Conservation (phyloP, 2,329 filamentous ascomycete genomes). For the Colletotrichum sp. region DNA sequence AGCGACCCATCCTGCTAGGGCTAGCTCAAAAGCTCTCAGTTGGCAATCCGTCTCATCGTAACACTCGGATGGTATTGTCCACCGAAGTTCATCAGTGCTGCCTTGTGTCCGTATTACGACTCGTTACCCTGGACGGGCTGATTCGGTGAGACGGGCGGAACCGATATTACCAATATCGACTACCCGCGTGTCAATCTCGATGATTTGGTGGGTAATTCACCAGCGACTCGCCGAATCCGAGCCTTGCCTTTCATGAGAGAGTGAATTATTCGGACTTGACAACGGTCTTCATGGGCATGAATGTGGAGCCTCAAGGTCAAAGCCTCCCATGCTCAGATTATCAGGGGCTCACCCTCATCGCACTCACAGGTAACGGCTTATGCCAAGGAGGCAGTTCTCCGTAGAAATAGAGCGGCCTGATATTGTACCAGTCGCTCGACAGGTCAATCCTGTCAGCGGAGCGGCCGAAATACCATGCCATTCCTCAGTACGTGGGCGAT, state of each 20-base stretch:
- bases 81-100: neutral
- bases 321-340: neutral
- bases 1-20: neutral
- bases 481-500: neutral
- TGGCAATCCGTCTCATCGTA: neutral
- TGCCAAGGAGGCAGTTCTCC: neutral
- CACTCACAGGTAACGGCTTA: neutral
- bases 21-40: neutral
- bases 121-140: neutral
- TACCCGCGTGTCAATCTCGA: neutral
- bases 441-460: neutral
- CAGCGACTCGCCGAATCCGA: neutral
- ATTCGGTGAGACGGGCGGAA: neutral
- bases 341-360: neutral
- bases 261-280: constrained; percentile 35
- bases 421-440: neutral
- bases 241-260: no score
- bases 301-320: neutral
- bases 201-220: neutral
- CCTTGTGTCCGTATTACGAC: neutral
- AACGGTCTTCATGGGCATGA: neutral
- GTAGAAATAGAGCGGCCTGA: neutral
- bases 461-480: neutral
- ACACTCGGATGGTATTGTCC: neutral
- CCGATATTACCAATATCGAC: neutral